These are phyloP conservation scores for Gossypium longicalyx DNA, from an alignment of 345 rosid genomes.

Conservation along the genomic window DNA sequence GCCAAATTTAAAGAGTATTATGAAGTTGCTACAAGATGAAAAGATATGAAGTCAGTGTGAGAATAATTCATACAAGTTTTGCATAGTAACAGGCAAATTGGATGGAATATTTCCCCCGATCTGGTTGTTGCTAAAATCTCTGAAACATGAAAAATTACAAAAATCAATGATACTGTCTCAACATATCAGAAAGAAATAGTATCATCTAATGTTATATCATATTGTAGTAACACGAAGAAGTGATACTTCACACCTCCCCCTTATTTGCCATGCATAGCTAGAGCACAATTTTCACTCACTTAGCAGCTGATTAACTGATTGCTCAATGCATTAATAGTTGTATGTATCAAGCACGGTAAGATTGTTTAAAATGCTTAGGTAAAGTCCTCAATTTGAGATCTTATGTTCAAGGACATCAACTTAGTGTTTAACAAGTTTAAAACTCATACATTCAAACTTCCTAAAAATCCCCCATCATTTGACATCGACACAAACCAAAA, in stretches of 20 bases:
- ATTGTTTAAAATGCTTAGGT: background rate
- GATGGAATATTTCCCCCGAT: slow-evolving; percentile 92
- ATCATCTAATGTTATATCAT: background rate
- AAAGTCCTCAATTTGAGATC: background rate
- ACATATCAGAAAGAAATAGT: background rate
- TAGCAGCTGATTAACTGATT: background rate
- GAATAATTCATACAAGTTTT: slow-evolving; percentile 29
- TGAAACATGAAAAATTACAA: slow-evolving; percentile 27
- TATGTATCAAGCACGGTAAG: background rate
- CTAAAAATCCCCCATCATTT: background rate
- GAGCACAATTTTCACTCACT: background rate
- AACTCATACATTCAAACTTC: background rate
- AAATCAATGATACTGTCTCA: background rate
- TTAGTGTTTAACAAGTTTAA: background rate
- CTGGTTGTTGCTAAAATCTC: slow-evolving; percentile 87
- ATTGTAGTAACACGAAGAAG: background rate
- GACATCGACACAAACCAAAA: too few species aligned
- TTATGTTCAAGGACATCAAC: background rate
- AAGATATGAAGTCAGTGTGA: slow-evolving; percentile 4
- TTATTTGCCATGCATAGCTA: slow-evolving; percentile 1
- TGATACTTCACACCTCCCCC: background rate
- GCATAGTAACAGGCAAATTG: slow-evolving; percentile 71
- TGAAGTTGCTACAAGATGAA: background rate
- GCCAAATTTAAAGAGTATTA: slow-evolving; percentile 37
- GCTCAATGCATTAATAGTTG: background rate